These are phyloP conservation scores for Nicotiana knightiana DNA, from an alignment of 257 asterid genomes.

Conservation along the genomic window DNA sequence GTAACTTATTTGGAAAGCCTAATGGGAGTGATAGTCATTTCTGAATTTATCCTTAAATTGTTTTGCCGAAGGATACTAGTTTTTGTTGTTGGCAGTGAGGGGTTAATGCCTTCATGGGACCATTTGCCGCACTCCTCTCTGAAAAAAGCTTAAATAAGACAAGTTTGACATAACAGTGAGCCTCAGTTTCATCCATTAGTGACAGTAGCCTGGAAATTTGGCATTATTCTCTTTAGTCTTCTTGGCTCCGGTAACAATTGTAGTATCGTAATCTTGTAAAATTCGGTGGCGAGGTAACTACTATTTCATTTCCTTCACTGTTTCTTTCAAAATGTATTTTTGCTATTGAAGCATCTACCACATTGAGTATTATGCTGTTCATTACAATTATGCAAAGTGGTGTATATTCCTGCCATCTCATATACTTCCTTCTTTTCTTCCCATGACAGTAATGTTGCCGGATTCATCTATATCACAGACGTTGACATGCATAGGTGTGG, in stretches of 20 bases:
- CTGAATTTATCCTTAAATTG: background rate
- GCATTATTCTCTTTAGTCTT: background rate
- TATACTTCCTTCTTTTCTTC: background rate
- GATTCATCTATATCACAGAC: slow-evolving; percentile 89
- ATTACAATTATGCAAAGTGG: no score
- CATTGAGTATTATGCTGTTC: no score
- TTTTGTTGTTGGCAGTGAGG: background rate
- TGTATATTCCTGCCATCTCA: no score
- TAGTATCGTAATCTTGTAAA: background rate
- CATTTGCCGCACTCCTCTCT: background rate
- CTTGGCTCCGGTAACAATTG: background rate
- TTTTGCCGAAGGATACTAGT: background rate
- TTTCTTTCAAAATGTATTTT: no score
- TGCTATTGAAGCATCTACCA: no score
- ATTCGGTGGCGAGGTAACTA: no score
- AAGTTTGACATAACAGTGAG: background rate
- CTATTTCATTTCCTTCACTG: no score
- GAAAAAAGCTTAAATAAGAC: background rate
- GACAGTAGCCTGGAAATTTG: background rate
- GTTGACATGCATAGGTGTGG: slow-evolving; percentile 30
- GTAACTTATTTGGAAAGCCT: background rate
- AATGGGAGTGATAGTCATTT: background rate
- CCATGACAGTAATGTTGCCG: slow-evolving; percentile 72
- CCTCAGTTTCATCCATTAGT: background rate
- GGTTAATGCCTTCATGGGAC: background rate